A percentile compares a stretch with the other conserved stretches of the same genome.
phyloP scores from a whole-genome alignment of 495 filamentous ascomycete species.

The Bryoglossum gracile region DNA sequence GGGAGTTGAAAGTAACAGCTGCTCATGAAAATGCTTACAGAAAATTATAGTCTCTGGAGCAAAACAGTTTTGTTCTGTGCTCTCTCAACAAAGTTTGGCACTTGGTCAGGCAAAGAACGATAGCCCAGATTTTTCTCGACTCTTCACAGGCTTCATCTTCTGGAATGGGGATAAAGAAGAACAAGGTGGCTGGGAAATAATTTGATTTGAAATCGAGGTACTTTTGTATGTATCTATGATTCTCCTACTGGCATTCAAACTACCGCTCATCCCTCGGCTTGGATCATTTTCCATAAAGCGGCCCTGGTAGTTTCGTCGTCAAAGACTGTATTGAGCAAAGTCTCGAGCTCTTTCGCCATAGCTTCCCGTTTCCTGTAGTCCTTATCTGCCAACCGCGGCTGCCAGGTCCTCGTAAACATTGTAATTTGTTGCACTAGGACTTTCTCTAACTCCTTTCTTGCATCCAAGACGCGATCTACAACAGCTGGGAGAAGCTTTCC shows the following conservation, averaged over 20 bases:
- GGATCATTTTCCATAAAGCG: slow-evolving; percentile 26
- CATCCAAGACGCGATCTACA: slow-evolving; percentile 62
- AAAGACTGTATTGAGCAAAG: slow-evolving; percentile 17
- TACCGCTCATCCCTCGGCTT: slow-evolving; percentile 8
- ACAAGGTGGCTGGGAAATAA: neutral
- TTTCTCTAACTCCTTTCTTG: slow-evolving; percentile 75
- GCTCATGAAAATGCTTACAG: too few relatives aligned
- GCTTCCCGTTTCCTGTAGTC: slow-evolving; percentile 40
- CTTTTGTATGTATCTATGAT: neutral
- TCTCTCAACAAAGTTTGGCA: too few relatives aligned
- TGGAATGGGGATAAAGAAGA: neutral
- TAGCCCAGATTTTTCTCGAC: too few relatives aligned
- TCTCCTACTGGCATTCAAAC: too few relatives aligned
- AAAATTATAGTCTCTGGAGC: too few relatives aligned
- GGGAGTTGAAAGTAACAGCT: too few relatives aligned
- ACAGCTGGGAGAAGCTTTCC: slow-evolving; percentile 53
- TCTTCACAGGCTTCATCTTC: too few relatives aligned
- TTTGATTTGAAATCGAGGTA: neutral
- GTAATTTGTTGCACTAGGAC: slow-evolving; percentile 70
- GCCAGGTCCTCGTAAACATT: slow-evolving; percentile 65
- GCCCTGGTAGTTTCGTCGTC: slow-evolving; percentile 24
- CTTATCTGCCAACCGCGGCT: slow-evolving; percentile 33
- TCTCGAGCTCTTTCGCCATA: slow-evolving; percentile 50
- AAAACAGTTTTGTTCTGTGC: too few relatives aligned
- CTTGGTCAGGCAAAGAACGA: too few relatives aligned